phyloP scores from a whole-genome alignment of 139 green algal genomes.

The Picochlorum sp. region DNA sequence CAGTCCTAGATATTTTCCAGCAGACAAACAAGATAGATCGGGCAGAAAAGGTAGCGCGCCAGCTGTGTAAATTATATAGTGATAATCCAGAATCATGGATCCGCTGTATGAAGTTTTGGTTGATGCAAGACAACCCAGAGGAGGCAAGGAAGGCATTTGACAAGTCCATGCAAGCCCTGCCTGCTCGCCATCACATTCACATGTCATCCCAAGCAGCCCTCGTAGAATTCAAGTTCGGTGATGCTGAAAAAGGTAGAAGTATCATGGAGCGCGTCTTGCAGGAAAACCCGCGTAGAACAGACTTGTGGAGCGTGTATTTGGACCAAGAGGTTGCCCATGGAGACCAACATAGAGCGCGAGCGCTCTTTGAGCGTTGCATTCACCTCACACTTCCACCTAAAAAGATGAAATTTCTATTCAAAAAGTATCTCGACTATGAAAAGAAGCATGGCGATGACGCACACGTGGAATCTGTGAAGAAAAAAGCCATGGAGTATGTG shows the following conservation, averaged over 20 bases:
- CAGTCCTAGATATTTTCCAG: slow-evolving; percentile 50
- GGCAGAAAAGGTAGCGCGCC: slow-evolving; percentile 49
- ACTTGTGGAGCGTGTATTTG: slow-evolving; percentile 93
- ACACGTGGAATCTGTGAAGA: slow-evolving; percentile 73
- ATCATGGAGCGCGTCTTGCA: slow-evolving; percentile 85
- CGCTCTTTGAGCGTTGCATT: slow-evolving; percentile 82
- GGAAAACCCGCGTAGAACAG: slow-evolving; percentile 87
- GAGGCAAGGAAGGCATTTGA: slow-evolving; percentile 53
- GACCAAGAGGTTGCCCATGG: slow-evolving; percentile 68
- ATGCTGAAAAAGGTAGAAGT: slow-evolving; percentile 59
- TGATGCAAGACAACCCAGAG: slow-evolving; percentile 33
- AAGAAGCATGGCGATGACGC: slow-evolving; percentile 60
- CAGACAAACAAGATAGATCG: slow-evolving; percentile 31
- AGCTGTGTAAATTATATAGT: slow-evolving; percentile 75
- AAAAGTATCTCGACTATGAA: slow-evolving; percentile 87
- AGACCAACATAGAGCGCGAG: slow-evolving; percentile 38
- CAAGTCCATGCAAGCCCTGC: slow-evolving; percentile 56
- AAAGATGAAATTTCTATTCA: slow-evolving; percentile 92
- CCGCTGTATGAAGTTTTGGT: slow-evolving; percentile 39
- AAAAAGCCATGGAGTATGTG: slow-evolving; percentile 81
- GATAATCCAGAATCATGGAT: slow-evolving; percentile 81
- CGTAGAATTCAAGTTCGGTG: slow-evolving; percentile 74
- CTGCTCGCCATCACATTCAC: slow-evolving; percentile 89
- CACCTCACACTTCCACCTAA: slow-evolving; percentile 73
- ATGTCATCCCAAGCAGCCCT: slow-evolving; percentile 65